Evolutionary conservation across 139 green algal genomes (phyloP).

Genomic region (Micractinium sp.): DNA sequence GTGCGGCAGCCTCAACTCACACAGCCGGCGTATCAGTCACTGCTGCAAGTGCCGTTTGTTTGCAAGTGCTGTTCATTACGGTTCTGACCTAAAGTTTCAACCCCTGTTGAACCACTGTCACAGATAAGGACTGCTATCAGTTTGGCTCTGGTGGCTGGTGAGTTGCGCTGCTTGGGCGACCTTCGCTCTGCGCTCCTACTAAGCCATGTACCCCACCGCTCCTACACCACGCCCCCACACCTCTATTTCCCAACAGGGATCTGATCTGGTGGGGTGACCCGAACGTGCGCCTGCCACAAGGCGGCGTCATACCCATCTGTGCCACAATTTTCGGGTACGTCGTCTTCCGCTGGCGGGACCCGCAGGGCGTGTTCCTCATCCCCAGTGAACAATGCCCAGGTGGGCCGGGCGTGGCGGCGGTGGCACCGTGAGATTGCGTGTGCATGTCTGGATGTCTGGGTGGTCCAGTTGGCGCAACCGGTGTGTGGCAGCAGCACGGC

Average conservation of each 20-base stretch:
- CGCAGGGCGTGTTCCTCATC: conserved; percentile 25
- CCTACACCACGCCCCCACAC: background rate
- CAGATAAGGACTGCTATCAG: conserved; percentile 5
- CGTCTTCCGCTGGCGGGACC: conserved; percentile 4
- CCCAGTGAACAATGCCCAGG: conserved; percentile 3
- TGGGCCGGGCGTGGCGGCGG: background rate
- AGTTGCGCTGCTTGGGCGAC: background rate
- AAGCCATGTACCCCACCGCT: background rate
- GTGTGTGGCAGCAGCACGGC: too few species aligned
- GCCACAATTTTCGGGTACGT: background rate
- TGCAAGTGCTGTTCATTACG: too few species aligned
- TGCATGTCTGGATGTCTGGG: background rate
- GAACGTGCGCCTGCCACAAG: conserved; percentile 4
- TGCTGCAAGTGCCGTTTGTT: too few species aligned
- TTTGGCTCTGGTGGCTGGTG: background rate
- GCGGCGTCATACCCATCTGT: background rate
- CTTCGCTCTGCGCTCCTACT: too few species aligned
- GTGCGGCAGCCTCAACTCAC: too few species aligned
- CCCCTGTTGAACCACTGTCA: background rate
- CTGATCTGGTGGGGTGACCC: conserved; percentile 15
- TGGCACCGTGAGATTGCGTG: background rate
- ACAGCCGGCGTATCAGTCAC: too few species aligned
- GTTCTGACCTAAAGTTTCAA: too few species aligned
- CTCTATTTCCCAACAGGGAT: background rate
- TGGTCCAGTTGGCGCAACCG: background rate